These are phyloP conservation scores for Fibroporia radiculosa DNA, from an alignment of 768 basidiomycete species.

Conservation along the genomic window DNA sequence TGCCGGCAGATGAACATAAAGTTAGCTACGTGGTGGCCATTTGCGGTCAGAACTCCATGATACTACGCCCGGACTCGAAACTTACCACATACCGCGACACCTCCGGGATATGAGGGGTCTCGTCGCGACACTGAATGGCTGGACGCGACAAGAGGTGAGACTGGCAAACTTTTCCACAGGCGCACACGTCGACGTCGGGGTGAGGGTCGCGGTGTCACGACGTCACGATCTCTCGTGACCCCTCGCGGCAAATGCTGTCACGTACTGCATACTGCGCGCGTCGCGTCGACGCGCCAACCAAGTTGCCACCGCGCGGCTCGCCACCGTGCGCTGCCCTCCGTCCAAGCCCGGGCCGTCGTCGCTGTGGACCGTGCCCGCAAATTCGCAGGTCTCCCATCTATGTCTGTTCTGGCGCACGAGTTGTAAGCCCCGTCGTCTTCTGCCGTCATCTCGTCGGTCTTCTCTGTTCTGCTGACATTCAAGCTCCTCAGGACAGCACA, in stretches of 20 bases:
- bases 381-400: too few species aligned
- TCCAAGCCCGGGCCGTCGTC: too few species aligned
- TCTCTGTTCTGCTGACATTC: too few species aligned
- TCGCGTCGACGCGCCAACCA: background rate
- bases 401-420: too few species aligned
- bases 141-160: constrained; percentile 4
- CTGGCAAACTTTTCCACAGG: constrained; percentile 4
- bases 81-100: constrained; percentile 51
- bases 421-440: too few species aligned
- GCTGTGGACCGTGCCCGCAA: too few species aligned
- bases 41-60: background rate
- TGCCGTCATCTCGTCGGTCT: too few species aligned
- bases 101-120: constrained; percentile 5
- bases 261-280: background rate
- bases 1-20: constrained; percentile 70
- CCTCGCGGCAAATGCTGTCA: background rate
- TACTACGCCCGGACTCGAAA: background rate
- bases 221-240: background rate
- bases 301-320: too few species aligned
- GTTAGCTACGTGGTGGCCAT: constrained; percentile 38
- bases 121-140: constrained; percentile 1
- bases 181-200: background rate
- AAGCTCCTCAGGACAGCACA: too few species aligned
- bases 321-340: too few species aligned
- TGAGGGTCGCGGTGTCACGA: background rate